Conservation (phyloP, 2,329 filamentous ascomycete species). For the Fusarium zealandicum region DNA sequence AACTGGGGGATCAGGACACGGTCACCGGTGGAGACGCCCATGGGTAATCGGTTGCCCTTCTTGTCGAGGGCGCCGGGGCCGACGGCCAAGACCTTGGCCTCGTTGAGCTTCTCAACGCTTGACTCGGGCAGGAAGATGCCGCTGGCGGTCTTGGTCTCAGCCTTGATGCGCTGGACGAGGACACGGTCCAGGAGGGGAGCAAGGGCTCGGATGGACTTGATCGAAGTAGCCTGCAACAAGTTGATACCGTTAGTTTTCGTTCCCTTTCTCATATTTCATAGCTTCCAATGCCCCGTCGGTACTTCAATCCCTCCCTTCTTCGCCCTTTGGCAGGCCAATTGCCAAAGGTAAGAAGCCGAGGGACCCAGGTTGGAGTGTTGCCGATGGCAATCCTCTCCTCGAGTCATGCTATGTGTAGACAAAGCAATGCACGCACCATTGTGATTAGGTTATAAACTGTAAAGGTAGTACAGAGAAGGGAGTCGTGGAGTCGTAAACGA, state of each 20-base stretch:
- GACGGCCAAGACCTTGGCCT: conserved; percentile 94
- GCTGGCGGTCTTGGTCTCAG: conserved; percentile 92
- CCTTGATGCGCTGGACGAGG: conserved; percentile 96
- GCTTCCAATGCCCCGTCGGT: conserved; percentile 6
- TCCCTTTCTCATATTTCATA: neutral
- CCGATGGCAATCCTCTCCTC: neutral
- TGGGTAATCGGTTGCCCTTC: conserved; percentile 85
- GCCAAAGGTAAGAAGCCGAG: conserved; percentile 33
- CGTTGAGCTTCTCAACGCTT: conserved; percentile 97
- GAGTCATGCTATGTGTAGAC: neutral
- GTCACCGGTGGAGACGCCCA: conserved; percentile 85
- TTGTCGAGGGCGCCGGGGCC: conserved; percentile 88
- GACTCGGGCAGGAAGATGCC: conserved; percentile 98
- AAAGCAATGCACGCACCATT: conserved; percentile 41
- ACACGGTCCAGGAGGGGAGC: conserved; percentile 97
- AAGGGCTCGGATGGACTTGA: conserved; percentile 95
- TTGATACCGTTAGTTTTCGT: conserved; percentile 7
- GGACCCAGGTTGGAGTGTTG: conserved; percentile 7
- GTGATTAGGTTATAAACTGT: conserved; percentile 30
- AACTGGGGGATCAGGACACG: conserved; percentile 97
- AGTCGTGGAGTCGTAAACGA: conserved; percentile 33
- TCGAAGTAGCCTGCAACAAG: conserved; percentile 66
- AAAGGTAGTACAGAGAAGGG: conserved; percentile 15
- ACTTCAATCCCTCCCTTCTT: neutral
- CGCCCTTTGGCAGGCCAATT: conserved; percentile 18